phyloP scores from a whole-genome alignment of 2,329 filamentous ascomycete species.

The Reticulascus tulasneorum region DNA sequence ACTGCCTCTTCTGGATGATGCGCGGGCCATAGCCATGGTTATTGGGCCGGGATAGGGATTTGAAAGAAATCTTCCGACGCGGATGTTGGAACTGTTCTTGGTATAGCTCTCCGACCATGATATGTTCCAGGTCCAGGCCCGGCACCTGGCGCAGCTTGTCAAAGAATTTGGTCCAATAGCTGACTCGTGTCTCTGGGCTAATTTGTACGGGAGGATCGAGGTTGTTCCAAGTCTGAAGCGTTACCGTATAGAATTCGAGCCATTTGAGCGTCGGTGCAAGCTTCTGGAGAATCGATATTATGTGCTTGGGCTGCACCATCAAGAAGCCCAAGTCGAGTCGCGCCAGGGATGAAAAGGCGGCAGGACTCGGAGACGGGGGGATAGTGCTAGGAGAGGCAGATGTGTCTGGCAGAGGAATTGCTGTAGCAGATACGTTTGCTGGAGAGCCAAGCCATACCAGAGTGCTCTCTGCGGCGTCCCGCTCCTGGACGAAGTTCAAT shows the following conservation, averaged over 20 bases:
- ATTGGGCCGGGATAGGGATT: not conserved
- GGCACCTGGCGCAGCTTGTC: slow-evolving; percentile 24
- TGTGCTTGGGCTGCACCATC: slow-evolving; percentile 18
- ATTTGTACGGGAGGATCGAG: slow-evolving; percentile 8
- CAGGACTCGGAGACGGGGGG: slow-evolving; percentile 14
- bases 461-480: slow-evolving; percentile 1
- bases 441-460: slow-evolving; percentile 33
- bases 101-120: slow-evolving; percentile 25
- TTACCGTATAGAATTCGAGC: slow-evolving; percentile 44
- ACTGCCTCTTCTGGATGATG: slow-evolving; percentile 10
- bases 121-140: slow-evolving; percentile 26
- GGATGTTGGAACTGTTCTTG: not conserved
- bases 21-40: not conserved
- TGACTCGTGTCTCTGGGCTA: too few species aligned
- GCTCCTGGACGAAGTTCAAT: slow-evolving; percentile 40
- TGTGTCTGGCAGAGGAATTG: not conserved
- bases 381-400: too few species aligned
- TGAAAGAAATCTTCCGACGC: not conserved
- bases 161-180: slow-evolving; percentile 37
- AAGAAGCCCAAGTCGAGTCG: slow-evolving; percentile 41
- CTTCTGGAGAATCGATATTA: slow-evolving; percentile 34
- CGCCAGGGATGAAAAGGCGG: slow-evolving; percentile 29
- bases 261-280: slow-evolving; percentile 38
- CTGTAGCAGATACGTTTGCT: not conserved
- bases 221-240: slow-evolving; percentile 15